Base-by-base conservation (phyloP, 2,329 filamentous ascomycete genomes). In the Elsinoe perseae region DNA sequence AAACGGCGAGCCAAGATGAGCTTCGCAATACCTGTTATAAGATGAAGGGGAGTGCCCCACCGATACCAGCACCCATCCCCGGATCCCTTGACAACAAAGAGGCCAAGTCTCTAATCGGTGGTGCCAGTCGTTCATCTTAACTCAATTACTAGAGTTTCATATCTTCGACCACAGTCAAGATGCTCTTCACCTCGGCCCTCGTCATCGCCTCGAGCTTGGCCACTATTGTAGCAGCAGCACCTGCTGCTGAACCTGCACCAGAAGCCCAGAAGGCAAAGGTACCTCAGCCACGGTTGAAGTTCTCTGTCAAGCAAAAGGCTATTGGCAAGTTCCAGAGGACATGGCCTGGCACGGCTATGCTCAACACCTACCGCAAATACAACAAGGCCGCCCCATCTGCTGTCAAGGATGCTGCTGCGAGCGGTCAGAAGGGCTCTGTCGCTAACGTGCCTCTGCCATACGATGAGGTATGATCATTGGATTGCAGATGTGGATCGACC, bases 361-460 rank as follows among this genome's bases (percentile, higher is more conserved):
- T 68, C 56, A 73, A 72, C 66, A 69, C 70, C 1, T 70, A 73
- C 57, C 61, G 66, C 58, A 76, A 75, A 65, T 67, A 63, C 57
- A 63, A 65, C 58, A 66, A 68, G 58, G 34, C 55, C 34, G 65
- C 70, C 65, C 69, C 30, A 5, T 54, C 62, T 4, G 57, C 61
- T 10, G 64, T 67, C 46, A 59, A 61, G 42, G 61, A 60, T 21
- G 69, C 68, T 28, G 72, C 69, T 4, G 64, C 68, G 46, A 66
- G 69, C 54, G 64, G 63, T 20, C 70, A 69, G 58, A 63, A 61
- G 46, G 74, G 74, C 40, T 61, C 66, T 53, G 72, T 69, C 10
- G 62, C 68, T 55, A 72, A 73, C 48, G 68, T 65, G 34, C 73
- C 74, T 10, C 65, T 66, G 57, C 58, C 64, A 55, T 67, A 65